phyloP scores from a whole-genome alignment of 768 basidiomycete genomes.

The Phaffia australis region DNA sequence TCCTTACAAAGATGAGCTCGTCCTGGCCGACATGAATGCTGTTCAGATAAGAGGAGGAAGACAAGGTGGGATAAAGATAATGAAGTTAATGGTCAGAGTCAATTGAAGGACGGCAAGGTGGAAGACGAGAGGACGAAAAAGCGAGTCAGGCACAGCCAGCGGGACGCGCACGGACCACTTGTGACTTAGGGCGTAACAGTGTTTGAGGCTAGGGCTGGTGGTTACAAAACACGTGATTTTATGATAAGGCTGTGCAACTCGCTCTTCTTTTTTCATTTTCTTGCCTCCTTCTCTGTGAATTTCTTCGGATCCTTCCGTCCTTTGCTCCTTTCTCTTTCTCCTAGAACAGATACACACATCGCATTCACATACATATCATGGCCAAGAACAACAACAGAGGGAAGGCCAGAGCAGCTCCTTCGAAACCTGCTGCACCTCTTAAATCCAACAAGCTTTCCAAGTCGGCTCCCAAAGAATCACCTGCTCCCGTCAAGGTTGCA shows the following conservation, averaged over 20 bases:
- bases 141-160: not conserved
- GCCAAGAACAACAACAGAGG: slow-evolving; percentile 8
- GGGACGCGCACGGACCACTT: not conserved
- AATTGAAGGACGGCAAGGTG: not conserved
- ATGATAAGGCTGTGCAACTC: not conserved
- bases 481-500: slow-evolving; percentile 14
- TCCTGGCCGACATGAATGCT: slow-evolving; percentile 6
- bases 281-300: not conserved
- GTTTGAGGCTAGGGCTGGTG: not conserved
- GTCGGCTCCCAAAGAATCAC: slow-evolving; percentile 4
- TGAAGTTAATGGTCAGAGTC: not conserved
- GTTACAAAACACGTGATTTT: not conserved
- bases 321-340: not conserved
- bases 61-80: not conserved
- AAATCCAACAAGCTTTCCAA: slow-evolving; percentile 1
- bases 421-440: not conserved
- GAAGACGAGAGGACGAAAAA: slow-evolving; percentile 1
- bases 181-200: no score
- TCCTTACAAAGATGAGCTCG: not conserved
- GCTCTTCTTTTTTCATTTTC: not conserved
- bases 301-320: not conserved
- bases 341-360: not conserved
- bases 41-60: not conserved
- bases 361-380: not conserved
- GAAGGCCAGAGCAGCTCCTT: slow-evolving; percentile 1